Evolutionary conservation across 2,329 filamentous ascomycete species (phyloP).

Genomic region (Epichloe glyceriae): DNA sequence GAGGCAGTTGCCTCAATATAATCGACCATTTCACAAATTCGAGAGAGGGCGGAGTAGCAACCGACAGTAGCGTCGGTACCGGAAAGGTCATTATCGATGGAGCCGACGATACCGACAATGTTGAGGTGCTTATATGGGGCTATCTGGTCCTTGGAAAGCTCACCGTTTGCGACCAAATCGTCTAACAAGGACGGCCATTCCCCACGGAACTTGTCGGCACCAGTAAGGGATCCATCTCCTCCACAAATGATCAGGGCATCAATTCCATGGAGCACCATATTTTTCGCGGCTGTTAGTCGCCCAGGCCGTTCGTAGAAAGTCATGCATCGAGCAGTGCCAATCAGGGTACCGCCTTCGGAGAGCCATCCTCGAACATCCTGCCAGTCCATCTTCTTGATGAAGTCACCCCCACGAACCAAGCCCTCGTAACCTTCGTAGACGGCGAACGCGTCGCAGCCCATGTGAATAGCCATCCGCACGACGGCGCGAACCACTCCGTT

Average conservation of each 20-base stretch:
- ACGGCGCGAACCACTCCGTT: slow-evolving; percentile 82
- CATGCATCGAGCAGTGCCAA: slow-evolving; percentile 88
- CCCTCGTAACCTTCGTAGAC: slow-evolving; percentile 95
- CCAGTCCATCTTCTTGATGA: slow-evolving; percentile 83
- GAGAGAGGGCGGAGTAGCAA: slow-evolving; percentile 82
- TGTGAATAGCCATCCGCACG: slow-evolving; percentile 80
- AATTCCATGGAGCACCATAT: slow-evolving; percentile 85
- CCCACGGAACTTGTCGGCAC: slow-evolving; percentile 80
- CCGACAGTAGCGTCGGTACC: slow-evolving; percentile 96
- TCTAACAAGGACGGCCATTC: slow-evolving; percentile 85
- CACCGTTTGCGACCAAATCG: slow-evolving; percentile 64
- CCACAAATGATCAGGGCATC: slow-evolving; percentile 94
- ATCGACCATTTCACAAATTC: slow-evolving; percentile 93
- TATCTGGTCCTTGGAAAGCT: slow-evolving; percentile 59
- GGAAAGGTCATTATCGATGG: slow-evolving; percentile 96
- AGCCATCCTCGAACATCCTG: slow-evolving; percentile 90
- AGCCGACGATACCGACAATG: slow-evolving; percentile 91
- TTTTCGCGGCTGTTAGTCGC: slow-evolving; percentile 76
- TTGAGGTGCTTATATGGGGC: slow-evolving; percentile 76
- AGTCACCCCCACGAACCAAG: slow-evolving; percentile 73
- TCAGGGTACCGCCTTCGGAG: slow-evolving; percentile 86
- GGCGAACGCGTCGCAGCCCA: slow-evolving; percentile 66
- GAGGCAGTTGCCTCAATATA: slow-evolving; percentile 91
- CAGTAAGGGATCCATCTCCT: slow-evolving; percentile 90
- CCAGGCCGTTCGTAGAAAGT: slow-evolving; percentile 82